Evolutionary conservation across 2,329 filamentous ascomycete species (phyloP).

Genomic region (Exserohilum turcica): DNA sequence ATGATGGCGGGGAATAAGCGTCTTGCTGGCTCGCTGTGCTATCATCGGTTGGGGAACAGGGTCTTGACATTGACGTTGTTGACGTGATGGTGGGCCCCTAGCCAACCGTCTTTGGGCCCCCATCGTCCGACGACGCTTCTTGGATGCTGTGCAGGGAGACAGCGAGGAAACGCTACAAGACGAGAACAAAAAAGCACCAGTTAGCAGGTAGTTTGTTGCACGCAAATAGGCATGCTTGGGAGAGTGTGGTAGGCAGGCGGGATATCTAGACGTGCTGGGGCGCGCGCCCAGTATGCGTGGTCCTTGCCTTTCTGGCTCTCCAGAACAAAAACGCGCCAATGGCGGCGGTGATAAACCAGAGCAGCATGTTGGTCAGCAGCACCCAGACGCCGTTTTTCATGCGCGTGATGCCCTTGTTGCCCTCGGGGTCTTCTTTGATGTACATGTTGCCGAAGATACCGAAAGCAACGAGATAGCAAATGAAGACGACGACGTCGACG

Average conservation of each 20-base stretch:
- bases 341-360: constrained; percentile 72
- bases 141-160: constrained; percentile 3
- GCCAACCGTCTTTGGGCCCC: not conserved
- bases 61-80: not conserved
- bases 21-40: not conserved
- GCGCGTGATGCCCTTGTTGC: constrained; percentile 66
- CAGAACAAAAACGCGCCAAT: constrained; percentile 65
- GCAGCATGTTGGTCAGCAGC: constrained; percentile 72
- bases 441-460: constrained; percentile 84
- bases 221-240: not conserved
- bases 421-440: constrained; percentile 70
- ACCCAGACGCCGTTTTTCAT: constrained; percentile 92
- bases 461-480: constrained; percentile 82
- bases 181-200: not conserved
- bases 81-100: constrained; percentile 1
- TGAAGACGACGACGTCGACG: constrained; percentile 72
- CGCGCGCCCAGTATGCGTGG: constrained; percentile 25
- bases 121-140: not conserved
- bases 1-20: no score
- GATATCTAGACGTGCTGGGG: constrained; percentile 29
- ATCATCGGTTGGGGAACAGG: not conserved
- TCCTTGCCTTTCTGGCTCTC: constrained; percentile 39
- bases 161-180: not conserved
- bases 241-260: not conserved
- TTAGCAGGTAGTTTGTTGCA: constrained; percentile 5